phyloP scores from a whole-genome alignment of 2,329 filamentous ascomycete genomes.

The Paecilomyces sp. region DNA sequence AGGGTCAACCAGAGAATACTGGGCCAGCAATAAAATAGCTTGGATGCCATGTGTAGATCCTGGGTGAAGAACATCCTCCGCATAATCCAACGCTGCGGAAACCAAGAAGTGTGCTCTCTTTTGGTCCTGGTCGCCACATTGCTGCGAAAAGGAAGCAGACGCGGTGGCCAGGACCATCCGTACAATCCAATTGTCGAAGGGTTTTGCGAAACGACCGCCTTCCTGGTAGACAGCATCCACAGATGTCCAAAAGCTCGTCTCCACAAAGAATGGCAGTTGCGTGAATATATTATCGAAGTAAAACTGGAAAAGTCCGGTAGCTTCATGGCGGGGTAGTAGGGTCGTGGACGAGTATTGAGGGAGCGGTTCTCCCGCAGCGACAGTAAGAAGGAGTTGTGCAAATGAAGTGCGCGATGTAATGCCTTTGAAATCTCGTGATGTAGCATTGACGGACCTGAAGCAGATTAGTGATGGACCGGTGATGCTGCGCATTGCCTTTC shows the following conservation, averaged over 20 bases:
- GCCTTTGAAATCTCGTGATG: slow-evolving; percentile 85
- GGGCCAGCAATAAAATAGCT: slow-evolving; percentile 74
- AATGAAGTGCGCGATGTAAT: slow-evolving; percentile 45
- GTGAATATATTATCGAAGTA: slow-evolving; percentile 79
- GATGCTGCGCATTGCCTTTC: slow-evolving; percentile 21
- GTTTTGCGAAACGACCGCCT: slow-evolving; percentile 53
- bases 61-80: slow-evolving; percentile 76
- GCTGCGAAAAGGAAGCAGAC: slow-evolving; percentile 64
- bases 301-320: slow-evolving; percentile 66
- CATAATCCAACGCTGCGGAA: slow-evolving; percentile 63
- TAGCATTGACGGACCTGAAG: slow-evolving; percentile 80
- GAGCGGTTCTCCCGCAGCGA: slow-evolving; percentile 66
- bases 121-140: slow-evolving; percentile 57
- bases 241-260: slow-evolving; percentile 68
- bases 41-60: slow-evolving; percentile 82
- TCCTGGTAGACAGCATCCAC: slow-evolving; percentile 76
- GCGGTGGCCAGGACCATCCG: slow-evolving; percentile 86
- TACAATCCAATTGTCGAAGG: slow-evolving; percentile 74
- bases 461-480: slow-evolving; percentile 8
- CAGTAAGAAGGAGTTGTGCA: slow-evolving; percentile 42
- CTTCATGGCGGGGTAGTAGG: slow-evolving; percentile 66
- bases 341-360: slow-evolving; percentile 53
- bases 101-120: slow-evolving; percentile 54
- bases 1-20: slow-evolving; percentile 86
- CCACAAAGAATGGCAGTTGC: slow-evolving; percentile 74